phyloP scores from a whole-genome alignment of 208 protist species.

The Acanthamoeba castellanii region DNA sequence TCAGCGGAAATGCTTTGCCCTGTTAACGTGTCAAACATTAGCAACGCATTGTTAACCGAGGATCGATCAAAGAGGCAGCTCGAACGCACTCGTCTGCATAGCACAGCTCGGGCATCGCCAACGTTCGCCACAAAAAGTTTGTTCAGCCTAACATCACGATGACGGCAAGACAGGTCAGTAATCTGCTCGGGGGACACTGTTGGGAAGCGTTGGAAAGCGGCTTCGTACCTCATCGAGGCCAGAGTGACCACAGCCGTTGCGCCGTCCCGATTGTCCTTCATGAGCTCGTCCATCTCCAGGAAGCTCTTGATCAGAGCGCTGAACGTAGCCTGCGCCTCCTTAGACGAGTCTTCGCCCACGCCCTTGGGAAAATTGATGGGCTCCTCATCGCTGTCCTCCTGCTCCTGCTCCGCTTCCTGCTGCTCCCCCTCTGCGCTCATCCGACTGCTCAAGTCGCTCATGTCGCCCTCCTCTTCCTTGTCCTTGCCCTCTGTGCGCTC shows the following conservation, averaged over 20 bases:
- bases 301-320: slow-evolving; percentile 63
- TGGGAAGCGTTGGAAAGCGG: background rate
- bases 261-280: slow-evolving; percentile 69
- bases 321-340: slow-evolving; percentile 27
- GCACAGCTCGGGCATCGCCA: slow-evolving; percentile 64
- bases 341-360: background rate
- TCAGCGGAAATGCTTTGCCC: slow-evolving; percentile 72
- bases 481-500: background rate
- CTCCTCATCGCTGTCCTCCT: slow-evolving; percentile 39
- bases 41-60: background rate
- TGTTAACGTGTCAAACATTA: background rate
- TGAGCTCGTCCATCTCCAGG: slow-evolving; percentile 64
- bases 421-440: slow-evolving; percentile 25
- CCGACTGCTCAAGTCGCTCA: background rate
- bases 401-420: slow-evolving; percentile 8
- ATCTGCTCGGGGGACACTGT: background rate
- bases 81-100: slow-evolving; percentile 1
- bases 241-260: slow-evolving; percentile 67
- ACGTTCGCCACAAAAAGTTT: slow-evolving; percentile 76
- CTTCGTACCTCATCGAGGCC: slow-evolving; percentile 7
- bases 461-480: background rate
- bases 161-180: background rate
- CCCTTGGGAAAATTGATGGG: slow-evolving; percentile 18
- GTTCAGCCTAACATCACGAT: background rate
- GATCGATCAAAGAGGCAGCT: background rate